Conservation (phyloP, 2,329 filamentous ascomycete species). For the Pezicula carpinea region DNA sequence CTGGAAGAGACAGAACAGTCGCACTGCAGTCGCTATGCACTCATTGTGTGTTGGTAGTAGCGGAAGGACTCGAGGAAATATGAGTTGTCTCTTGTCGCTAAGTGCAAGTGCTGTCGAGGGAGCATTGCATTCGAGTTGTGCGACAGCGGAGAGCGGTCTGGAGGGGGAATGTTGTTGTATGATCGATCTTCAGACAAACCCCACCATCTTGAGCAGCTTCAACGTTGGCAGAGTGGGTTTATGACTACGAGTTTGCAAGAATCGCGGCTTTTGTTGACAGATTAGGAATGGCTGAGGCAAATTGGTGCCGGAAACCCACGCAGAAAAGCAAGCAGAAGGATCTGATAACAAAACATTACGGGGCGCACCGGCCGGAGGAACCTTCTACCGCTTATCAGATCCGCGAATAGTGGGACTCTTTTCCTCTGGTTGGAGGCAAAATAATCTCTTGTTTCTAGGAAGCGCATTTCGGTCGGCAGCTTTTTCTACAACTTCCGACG, state of each 20-base stretch:
- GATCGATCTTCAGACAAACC: not conserved
- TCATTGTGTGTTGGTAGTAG: slow-evolving; percentile 12
- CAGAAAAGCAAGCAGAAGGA: slow-evolving; percentile 1
- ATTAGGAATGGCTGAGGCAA: slow-evolving; percentile 3
- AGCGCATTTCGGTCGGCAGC: too few relatives aligned
- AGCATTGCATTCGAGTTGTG: slow-evolving; percentile 23
- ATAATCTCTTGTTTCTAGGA: too few relatives aligned
- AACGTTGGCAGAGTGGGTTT: slow-evolving; percentile 1
- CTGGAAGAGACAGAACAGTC: not conserved
- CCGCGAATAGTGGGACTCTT: not conserved
- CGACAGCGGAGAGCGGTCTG: slow-evolving; percentile 12
- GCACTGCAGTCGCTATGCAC: slow-evolving; percentile 7
- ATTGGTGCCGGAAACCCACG: slow-evolving; percentile 2
- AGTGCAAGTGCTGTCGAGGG: slow-evolving; percentile 17
- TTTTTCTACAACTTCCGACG: too few relatives aligned
- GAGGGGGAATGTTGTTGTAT: slow-evolving; percentile 14
- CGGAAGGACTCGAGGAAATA: slow-evolving; percentile 3
- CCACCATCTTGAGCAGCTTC: not conserved
- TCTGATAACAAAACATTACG: not conserved
- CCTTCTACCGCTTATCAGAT: not conserved
- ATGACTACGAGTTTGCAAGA: not conserved
- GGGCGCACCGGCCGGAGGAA: not conserved
- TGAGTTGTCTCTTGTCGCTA: slow-evolving; percentile 14
- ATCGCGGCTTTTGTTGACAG: not conserved
- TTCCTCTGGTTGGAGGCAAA: not conserved